phyloP scores from a whole-genome alignment of 495 filamentous ascomycete species.

The Trichoderma erinaceum region DNA sequence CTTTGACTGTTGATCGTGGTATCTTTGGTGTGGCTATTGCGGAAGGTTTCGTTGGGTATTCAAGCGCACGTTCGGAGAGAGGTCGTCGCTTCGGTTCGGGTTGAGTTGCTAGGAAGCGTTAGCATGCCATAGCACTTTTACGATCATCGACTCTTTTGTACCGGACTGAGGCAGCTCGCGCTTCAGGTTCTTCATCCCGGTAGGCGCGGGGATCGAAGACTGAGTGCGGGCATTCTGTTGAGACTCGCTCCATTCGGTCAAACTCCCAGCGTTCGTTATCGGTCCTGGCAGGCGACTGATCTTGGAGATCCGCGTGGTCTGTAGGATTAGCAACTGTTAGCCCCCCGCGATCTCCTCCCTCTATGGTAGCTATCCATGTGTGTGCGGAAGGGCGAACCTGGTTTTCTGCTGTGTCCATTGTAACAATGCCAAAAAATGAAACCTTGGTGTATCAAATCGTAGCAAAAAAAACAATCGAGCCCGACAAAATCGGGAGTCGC shows the following conservation, averaged over 20 bases:
- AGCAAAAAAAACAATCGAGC: neutral
- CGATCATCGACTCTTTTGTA: conserved; percentile 13
- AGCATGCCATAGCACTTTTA: neutral
- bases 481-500: neutral
- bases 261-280: conserved; percentile 18
- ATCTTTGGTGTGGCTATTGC: conserved; percentile 13
- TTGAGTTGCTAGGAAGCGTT: conserved; percentile 4
- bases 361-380: neutral
- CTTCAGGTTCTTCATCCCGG: conserved; percentile 27
- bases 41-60: conserved; percentile 31
- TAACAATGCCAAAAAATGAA: conserved; percentile 21
- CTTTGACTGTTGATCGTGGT: conserved; percentile 18
- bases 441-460: neutral
- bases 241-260: conserved; percentile 49
- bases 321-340: conserved; percentile 12
- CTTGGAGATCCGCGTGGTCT: conserved; percentile 2
- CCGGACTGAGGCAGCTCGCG: conserved; percentile 32
- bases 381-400: conserved; percentile 24
- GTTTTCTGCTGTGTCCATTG: conserved; percentile 40
- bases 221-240: conserved; percentile 62
- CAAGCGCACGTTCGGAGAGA: conserved; percentile 49
- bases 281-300: conserved; percentile 15
- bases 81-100: conserved; percentile 56
- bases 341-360: neutral
- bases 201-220: conserved; percentile 40